Evolutionary conservation across 805 yeast species (phyloP).

Genomic region (Saturnispora besseyi): DNA sequence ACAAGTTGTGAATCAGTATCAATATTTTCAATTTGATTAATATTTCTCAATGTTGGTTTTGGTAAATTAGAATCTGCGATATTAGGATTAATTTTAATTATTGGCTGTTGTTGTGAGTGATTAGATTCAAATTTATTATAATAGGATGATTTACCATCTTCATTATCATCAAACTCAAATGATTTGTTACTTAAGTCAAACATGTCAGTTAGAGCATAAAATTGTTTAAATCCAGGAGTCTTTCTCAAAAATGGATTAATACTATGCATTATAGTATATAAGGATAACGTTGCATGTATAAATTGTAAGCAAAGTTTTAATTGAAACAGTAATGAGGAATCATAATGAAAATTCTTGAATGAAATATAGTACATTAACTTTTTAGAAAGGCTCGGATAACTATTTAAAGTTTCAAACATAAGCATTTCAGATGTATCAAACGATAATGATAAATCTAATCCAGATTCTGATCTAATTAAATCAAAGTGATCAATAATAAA

Average conservation of each 20-base stretch:
- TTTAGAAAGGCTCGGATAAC: conserved; percentile 8
- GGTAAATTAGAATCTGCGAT: conserved; percentile 6
- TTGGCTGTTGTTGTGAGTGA: not conserved
- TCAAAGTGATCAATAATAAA: conserved; percentile 11
- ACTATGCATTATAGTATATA: conserved; percentile 25
- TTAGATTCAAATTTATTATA: not conserved
- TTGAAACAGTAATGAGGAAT: conserved; percentile 16
- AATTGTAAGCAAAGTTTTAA: conserved; percentile 24
- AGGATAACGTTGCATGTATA: conserved; percentile 22
- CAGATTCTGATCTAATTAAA: conserved; percentile 9
- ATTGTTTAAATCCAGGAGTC: conserved; percentile 7
- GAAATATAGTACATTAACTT: conserved; percentile 17
- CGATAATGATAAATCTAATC: conserved; percentile 1
- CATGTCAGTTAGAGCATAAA: conserved; percentile 7
- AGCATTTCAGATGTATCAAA: conserved; percentile 8
- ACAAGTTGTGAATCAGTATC: conserved; percentile 20
- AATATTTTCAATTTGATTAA: not conserved
- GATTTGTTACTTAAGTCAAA: not conserved
- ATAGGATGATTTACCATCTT: not conserved
- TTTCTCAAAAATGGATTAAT: conserved; percentile 21
- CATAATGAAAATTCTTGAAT: conserved; percentile 12
- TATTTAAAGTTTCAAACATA: conserved; percentile 6
- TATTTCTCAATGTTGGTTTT: not conserved
- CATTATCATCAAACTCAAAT: conserved; percentile 1
- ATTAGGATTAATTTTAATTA: not conserved